A percentile compares a stretch with the other conserved stretches of the same genome.
phyloP scores from a whole-genome alignment of 1,284 basidiomycete species.

The Meripilus lineatus region DNA sequence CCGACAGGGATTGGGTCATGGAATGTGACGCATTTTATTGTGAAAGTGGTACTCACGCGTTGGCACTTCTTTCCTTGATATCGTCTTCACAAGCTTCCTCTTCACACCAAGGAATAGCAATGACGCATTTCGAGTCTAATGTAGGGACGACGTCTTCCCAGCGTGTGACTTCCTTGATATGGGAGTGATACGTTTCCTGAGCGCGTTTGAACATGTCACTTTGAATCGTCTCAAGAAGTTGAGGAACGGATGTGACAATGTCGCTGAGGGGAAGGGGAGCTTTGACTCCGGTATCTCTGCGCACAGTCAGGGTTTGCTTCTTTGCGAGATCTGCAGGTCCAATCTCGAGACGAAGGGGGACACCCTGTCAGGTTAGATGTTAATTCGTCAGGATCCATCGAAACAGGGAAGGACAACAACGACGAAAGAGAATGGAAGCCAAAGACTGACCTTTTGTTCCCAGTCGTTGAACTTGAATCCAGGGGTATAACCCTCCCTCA shows the following conservation, averaged over 20 bases:
- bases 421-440: not conserved
- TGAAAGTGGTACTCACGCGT: conserved; percentile 56
- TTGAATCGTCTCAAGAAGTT: conserved; percentile 85
- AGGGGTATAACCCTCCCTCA: conserved; percentile 94
- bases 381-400: too few relatives aligned
- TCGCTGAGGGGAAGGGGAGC: conserved; percentile 65
- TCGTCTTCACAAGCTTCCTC: conserved; percentile 92
- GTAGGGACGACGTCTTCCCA: conserved; percentile 94
- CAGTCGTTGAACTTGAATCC: conserved; percentile 99
- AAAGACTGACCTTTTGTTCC: conserved; percentile 81
- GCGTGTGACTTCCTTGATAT: conserved; percentile 69
- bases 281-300: conserved; percentile 86
- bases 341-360: conserved; percentile 94
- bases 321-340: conserved; percentile 92
- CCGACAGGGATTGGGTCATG: not conserved
- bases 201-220: conserved; percentile 84
- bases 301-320: conserved; percentile 79
- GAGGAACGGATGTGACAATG: conserved; percentile 54
- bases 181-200: conserved; percentile 70
- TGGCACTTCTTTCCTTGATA: conserved; percentile 92
- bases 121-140: conserved; percentile 85
- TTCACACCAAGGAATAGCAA: conserved; percentile 97
- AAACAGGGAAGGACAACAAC: too few relatives aligned
- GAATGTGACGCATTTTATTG: not conserved
- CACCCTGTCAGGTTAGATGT: conserved; percentile 54